A percentile compares a stretch with the other conserved stretches of the same genome.
Evolutionary conservation across 805 yeast species (phyloP).

Genomic region (Candida peoriensis): DNA sequence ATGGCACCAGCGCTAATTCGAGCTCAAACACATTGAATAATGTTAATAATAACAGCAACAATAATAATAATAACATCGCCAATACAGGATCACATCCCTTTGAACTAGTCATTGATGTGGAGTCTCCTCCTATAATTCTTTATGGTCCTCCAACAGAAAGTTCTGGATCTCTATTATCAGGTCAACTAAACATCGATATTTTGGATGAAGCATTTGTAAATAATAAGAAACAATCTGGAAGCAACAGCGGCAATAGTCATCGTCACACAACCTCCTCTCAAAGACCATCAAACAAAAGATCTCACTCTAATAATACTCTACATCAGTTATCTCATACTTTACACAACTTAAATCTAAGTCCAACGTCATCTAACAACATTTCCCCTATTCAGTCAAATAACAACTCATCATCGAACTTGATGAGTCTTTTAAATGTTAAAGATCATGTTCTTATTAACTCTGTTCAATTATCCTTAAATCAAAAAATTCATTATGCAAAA

Average conservation of each 20-base stretch:
- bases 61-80: conserved; percentile 20
- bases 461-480: conserved; percentile 67
- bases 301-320: conserved; percentile 14
- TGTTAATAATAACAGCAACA: too few species aligned
- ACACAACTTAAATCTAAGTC: conserved; percentile 22
- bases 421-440: conserved; percentile 24
- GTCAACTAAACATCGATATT: conserved; percentile 61
- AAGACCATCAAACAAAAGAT: conserved; percentile 17
- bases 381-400: conserved; percentile 19
- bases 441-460: conserved; percentile 47
- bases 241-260: conserved; percentile 5
- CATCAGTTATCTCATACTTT: conserved; percentile 19
- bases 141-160: conserved; percentile 78
- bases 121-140: conserved; percentile 85
- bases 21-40: too few species aligned
- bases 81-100: conserved; percentile 31
- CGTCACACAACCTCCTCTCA: conserved; percentile 12
- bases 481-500: conserved; percentile 57
- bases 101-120: conserved; percentile 57
- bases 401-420: conserved; percentile 22
- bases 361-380: conserved; percentile 18
- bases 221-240: background rate
- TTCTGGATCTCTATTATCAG: conserved; percentile 82
- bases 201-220: conserved; percentile 23
- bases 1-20: too few species aligned